Conservation (phyloP, 495 filamentous ascomycete species). For the Penicillium canariense region DNA sequence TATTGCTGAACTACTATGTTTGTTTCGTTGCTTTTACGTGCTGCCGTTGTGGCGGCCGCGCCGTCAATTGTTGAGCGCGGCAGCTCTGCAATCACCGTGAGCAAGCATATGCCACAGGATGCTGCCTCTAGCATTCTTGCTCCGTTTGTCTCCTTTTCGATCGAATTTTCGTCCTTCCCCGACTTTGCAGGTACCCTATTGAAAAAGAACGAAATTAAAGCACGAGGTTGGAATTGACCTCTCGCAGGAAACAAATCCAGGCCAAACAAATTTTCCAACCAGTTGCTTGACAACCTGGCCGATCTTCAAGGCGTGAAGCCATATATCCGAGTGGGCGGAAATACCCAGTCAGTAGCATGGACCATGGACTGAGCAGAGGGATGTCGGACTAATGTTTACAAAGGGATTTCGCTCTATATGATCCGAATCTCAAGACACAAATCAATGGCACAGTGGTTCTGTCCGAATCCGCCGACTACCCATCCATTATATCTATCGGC, state of each 20-base stretch:
- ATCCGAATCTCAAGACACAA: constrained; percentile 50
- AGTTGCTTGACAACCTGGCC: constrained; percentile 25
- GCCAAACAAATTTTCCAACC: constrained; percentile 28
- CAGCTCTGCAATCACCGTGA: constrained; percentile 11
- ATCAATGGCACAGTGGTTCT: constrained; percentile 54
- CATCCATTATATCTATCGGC: constrained; percentile 59
- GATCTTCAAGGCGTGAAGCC: constrained; percentile 28
- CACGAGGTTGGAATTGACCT: background rate
- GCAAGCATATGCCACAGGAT: constrained; percentile 8
- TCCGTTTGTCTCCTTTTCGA: constrained; percentile 30
- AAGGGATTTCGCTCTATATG: constrained; percentile 60
- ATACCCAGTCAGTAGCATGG: constrained; percentile 25
- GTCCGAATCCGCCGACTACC: constrained; percentile 55
- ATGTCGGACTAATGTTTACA: constrained; percentile 13
- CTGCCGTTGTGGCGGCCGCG: constrained; percentile 10
- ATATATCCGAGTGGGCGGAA: constrained; percentile 29
- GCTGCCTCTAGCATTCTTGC: constrained; percentile 20
- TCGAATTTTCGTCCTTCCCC: constrained; percentile 31
- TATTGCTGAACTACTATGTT: constrained; percentile 7
- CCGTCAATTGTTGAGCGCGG: constrained; percentile 7
- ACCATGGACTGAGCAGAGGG: background rate
- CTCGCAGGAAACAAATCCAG: constrained; percentile 23
- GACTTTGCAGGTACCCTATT: constrained; percentile 24
- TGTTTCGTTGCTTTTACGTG: constrained; percentile 7
- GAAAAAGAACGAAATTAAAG: background rate